These are phyloP conservation scores for Hypericum androsaemum DNA, from an alignment of 345 rosid genomes.

Conservation along the genomic window DNA sequence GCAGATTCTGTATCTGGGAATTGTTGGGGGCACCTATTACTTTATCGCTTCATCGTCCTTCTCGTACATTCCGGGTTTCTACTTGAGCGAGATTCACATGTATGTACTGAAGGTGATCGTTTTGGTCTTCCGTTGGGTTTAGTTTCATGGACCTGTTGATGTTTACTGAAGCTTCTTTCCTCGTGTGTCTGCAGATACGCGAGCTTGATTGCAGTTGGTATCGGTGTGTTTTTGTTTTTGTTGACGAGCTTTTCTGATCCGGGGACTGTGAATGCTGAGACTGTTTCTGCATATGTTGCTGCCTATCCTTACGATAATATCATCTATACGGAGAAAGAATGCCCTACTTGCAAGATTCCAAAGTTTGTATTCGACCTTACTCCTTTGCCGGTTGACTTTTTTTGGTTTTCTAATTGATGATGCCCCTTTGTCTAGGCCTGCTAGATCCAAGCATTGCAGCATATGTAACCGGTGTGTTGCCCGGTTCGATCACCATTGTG, in stretches of 20 bases:
- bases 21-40: slow-evolving; percentile 62
- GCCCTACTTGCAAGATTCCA: slow-evolving; percentile 70
- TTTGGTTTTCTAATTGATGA: neutral
- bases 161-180: slow-evolving; percentile 3
- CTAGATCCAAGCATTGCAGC: slow-evolving; percentile 95
- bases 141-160: neutral
- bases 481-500: slow-evolving; percentile 95
- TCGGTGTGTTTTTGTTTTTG: slow-evolving; percentile 66
- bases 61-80: slow-evolving; percentile 77
- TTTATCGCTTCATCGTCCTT: slow-evolving; percentile 47
- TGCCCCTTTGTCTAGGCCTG: slow-evolving; percentile 48
- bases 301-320: slow-evolving; percentile 81
- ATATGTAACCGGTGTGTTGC: slow-evolving; percentile 87
- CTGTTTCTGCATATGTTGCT: slow-evolving; percentile 52
- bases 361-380: slow-evolving; percentile 43
- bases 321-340: slow-evolving; percentile 62
- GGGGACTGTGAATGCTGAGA: slow-evolving; percentile 59
- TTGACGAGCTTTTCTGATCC: slow-evolving; percentile 89
- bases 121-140: neutral
- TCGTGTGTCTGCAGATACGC: slow-evolving; percentile 41
- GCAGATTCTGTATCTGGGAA: slow-evolving; percentile 68
- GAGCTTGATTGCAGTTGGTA: slow-evolving; percentile 56
- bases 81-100: slow-evolving; percentile 75
- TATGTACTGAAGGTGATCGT: slow-evolving; percentile 14
- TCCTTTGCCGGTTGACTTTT: neutral